Base-by-base conservation (phyloP, 106 monocot genomes). In the Triglochin maritima region DNA sequence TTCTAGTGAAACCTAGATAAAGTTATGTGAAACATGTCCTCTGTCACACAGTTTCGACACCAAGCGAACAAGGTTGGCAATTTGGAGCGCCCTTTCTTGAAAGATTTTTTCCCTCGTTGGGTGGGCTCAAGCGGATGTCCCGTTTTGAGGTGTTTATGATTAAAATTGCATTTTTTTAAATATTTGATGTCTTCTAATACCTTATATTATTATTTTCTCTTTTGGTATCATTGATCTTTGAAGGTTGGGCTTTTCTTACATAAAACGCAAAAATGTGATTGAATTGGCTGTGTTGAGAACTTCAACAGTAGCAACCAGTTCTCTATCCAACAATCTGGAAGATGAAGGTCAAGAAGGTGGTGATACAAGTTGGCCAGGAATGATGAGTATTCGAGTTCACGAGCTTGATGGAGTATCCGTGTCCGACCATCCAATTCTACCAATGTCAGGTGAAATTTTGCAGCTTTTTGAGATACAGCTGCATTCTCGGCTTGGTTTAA, bases 351-450 rank as follows among this genome's bases (percentile, higher is more conserved):
- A 76, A 73, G 91, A 88, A 71, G 69, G 68, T 29, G 29, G 29
- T 68, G 85, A 85, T 68, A 15, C 61, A 72, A 83, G 86, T 72
- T 98, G 96, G 96, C 96, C 96, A 63, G 96, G 98, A 70, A 98
- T 98, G 98, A 98, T 92, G 92, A 98, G 91, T 64, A 80, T 98
- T 17, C 72, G 92, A 67, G 86, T 98, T 70, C 98, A 98, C 79
- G 98, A 98, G 74, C 70, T 92, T 75, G 98, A 98, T 76, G 91
- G 91, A 45, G 79, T 82, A 57, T 92, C 88, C 60, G 79, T 82
- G 60, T 92, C 88, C 60, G 98, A 98, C 60, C 98, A 98, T 79
- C 98, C 98, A 44, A 79, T 67, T 75, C 62, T 98, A 44, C 82
- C 92, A 3, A 74, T 98, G 79, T 72, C 86, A 71, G 98, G 98